Base-by-base conservation (phyloP, 345 rosid genomes). In the Eucalyptus sp. region DNA sequence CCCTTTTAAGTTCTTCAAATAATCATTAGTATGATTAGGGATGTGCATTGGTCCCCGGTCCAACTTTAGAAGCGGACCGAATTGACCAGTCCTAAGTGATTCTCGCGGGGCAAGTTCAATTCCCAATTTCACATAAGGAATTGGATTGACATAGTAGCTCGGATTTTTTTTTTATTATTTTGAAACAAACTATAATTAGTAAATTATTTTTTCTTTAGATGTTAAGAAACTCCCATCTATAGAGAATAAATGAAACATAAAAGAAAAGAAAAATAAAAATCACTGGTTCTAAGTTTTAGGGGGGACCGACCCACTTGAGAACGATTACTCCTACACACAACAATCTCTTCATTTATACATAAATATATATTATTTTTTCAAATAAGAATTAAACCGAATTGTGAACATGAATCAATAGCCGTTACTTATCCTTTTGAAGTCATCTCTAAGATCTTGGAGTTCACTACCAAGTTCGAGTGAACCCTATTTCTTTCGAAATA, bases 91-190 rank as follows among this genome's bases (percentile, higher is more conserved):
- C 6, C 4, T 41, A 2, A 13, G 27, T 37, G 48, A 24, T 41
- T 37, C 46, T 3, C 1, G 3, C 10, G 46, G 44, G 25, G 13
- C 4, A 1, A 1, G 27, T 76, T 24, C 13, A 7, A 10, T 41
- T 76, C 24, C 8, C 2, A 3, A 2, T 76, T 76, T 43, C 48
- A 20, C 83, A 18, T 10, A 20, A 76, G 27, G 46, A 37, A 11
- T 2, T 2, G 4, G 8, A 41, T 1, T 1, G 5, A 76, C 13
- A 7, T 3, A 76, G 15, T 5, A 7, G 15, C 27, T 7, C 1
- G 4, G 5, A 41, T 41, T 76, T 76, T 41, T 31, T 71, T 37
- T 37, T 17, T 71, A 3, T 71, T 76, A 20, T 76, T 76, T 12
- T 18, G 7, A 20, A 37, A 3, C 7, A 41, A 76, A 20, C 27